Percentiles rank a stretch among this genome's conserved stretches.
Evolutionary conservation across 768 basidiomycete species (phyloP).

Genomic region (Flagelloscypha sp.): DNA sequence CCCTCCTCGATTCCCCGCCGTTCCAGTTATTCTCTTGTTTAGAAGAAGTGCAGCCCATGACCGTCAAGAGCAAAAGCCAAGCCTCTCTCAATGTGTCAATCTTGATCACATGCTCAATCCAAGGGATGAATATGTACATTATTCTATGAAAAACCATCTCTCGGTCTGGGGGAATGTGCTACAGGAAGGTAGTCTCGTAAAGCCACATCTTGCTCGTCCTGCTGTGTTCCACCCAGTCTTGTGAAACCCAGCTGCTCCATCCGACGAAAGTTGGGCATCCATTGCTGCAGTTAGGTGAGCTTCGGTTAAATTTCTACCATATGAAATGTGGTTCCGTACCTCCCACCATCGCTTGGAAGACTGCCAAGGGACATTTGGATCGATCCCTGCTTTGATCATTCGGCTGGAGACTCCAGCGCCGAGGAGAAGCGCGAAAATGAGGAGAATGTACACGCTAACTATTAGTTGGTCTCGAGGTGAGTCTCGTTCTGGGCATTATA

Average conservation of each 20-base stretch:
- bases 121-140: too few relatives aligned
- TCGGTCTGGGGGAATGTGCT: slow-evolving; percentile 31
- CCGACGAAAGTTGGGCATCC: slow-evolving; percentile 12
- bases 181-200: background rate
- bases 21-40: slow-evolving; percentile 9
- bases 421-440: slow-evolving; percentile 77
- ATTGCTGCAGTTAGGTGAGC: slow-evolving; percentile 17
- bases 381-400: slow-evolving; percentile 71
- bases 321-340: slow-evolving; percentile 34
- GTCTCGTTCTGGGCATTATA: slow-evolving; percentile 64
- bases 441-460: slow-evolving; percentile 83
- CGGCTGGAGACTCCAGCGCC: slow-evolving; percentile 78
- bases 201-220: too few relatives aligned
- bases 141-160: slow-evolving; percentile 41
- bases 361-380: slow-evolving; percentile 55
- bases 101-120: too few relatives aligned
- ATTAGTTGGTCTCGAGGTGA: slow-evolving; percentile 93
- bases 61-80: too few relatives aligned
- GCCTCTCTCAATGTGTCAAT: too few relatives aligned
- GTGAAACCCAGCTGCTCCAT: background rate
- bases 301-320: slow-evolving; percentile 6
- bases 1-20: too few relatives aligned
- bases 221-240: too few relatives aligned
- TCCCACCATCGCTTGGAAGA: slow-evolving; percentile 76
- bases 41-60: slow-evolving; percentile 29